Base-by-base conservation (phyloP, 306 rosid genomes). In the Acacia melanoxylon region DNA sequence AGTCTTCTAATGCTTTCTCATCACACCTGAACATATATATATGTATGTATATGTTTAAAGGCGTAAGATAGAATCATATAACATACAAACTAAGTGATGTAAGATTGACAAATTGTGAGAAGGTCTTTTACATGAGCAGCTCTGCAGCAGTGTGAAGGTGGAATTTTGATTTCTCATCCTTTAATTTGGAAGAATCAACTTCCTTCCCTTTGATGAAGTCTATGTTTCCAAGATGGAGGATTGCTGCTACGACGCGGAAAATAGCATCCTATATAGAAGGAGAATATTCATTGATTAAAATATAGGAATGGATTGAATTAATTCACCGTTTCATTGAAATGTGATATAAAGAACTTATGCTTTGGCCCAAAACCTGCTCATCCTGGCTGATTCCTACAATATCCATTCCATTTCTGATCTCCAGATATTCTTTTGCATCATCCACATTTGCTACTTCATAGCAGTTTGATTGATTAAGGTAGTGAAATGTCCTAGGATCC, bases 391-490 rank as follows among this genome's bases (percentile, higher is more conserved):
- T 91, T 27, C 98, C 98, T 10, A 93, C 98, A 72, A 93, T 88
- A 76, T 93, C 98, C 98, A 93, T 93, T 75, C 96, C 98, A 78
- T 91, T 91, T 90, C 93, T 89, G 3, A 94, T 93, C 84, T 91
- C 98, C 77, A 93, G 77, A 71, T 93, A 93, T 88, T 93, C 98
- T 68, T 92, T 90, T 51, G 98, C 92, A 86, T 93, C 98, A 83
- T 93, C 91, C 19, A 93, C 94, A 85, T 91, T 91, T 49, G 91
- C 87, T 24, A 93, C 96, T 79, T 91, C 88, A 80, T 93, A 93
- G 81, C 92, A 93, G 66, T 81, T 86, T 29, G 98, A 86, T 78
- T 93, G 98, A 83, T 93, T 93, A 58, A 93, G 94, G 82, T 93
- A 93, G 84, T 68, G 98, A 76, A 91, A 93, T 69, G 83, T 68